Conservation (phyloP, 1,139 yeast genomes). For the Suhomyces yuchorum region DNA sequence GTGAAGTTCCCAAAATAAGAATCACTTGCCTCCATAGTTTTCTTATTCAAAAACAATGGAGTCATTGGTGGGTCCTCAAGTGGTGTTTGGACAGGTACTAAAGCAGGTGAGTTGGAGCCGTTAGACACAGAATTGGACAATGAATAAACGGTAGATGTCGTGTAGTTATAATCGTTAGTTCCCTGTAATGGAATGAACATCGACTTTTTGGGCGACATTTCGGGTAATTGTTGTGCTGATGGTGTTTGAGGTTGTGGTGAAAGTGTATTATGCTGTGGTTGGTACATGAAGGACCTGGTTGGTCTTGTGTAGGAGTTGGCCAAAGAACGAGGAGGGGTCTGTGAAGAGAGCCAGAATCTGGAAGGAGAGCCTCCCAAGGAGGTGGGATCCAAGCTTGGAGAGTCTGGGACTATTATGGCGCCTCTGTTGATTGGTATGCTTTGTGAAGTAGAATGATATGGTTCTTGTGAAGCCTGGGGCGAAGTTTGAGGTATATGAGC, state of each 20-base stretch:
- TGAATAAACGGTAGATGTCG: constrained; percentile 10
- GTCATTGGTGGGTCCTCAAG: constrained; percentile 51
- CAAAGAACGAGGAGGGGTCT: constrained; percentile 51
- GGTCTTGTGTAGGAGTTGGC: constrained; percentile 25
- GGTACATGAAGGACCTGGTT: constrained; percentile 21
- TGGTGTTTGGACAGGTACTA: constrained; percentile 49
- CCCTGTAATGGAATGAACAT: constrained; percentile 14
- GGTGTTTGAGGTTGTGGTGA: not conserved
- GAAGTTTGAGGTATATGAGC: constrained; percentile 7
- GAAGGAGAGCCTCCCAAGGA: constrained; percentile 60
- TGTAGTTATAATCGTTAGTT: constrained; percentile 14
- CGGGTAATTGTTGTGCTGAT: not conserved
- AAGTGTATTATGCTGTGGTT: constrained; percentile 16
- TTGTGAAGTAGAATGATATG: constrained; percentile 24
- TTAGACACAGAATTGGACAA: constrained; percentile 15
- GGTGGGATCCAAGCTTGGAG: constrained; percentile 54
- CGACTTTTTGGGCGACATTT: constrained; percentile 2
- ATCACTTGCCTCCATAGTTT: constrained; percentile 10
- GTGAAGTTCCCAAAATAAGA: constrained; percentile 19
- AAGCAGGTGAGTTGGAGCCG: constrained; percentile 39
- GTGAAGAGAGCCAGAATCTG: constrained; percentile 52
- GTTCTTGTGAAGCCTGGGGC: constrained; percentile 11
- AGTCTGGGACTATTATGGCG: constrained; percentile 41
- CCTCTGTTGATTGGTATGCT: constrained; percentile 31
- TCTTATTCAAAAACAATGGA: constrained; percentile 37